These are phyloP conservation scores for Kodamaea nitidulidarum DNA, from an alignment of 805 yeast genomes.

Conservation along the genomic window DNA sequence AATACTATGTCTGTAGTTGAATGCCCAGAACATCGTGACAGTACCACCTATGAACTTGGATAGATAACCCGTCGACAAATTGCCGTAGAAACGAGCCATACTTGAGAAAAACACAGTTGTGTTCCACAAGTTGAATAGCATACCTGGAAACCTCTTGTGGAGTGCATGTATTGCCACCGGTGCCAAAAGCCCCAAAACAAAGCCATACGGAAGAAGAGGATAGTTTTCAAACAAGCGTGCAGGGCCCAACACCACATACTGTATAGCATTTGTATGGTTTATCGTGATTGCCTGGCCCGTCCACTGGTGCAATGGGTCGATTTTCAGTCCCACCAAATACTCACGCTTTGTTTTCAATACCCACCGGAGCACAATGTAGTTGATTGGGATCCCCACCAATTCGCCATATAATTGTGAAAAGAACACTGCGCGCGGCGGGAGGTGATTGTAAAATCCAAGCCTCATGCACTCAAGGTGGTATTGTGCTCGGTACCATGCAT, in stretches of 20 bases:
- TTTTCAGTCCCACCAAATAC: conserved; percentile 29
- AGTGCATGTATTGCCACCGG: conserved; percentile 33
- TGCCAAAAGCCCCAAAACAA: conserved; percentile 34
- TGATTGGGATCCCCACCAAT: conserved; percentile 49
- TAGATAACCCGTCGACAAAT: conserved; percentile 46
- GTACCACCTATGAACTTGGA: conserved; percentile 48
- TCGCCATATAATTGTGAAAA: conserved; percentile 51
- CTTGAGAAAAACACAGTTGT: conserved; percentile 47
- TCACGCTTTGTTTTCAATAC: conserved; percentile 37
- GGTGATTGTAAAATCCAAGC: conserved; percentile 50
- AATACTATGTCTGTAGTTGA: conserved; percentile 31
- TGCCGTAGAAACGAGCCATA: conserved; percentile 47
- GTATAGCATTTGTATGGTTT: conserved; percentile 47
- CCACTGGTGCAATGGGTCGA: conserved; percentile 50
- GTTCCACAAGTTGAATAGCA: conserved; percentile 37
- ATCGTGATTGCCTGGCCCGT: conserved; percentile 43
- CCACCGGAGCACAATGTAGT: conserved; percentile 48
- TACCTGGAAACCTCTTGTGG: conserved; percentile 24
- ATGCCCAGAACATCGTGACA: conserved; percentile 43
- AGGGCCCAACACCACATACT: conserved; percentile 50
- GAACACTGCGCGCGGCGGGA: conserved; percentile 50
- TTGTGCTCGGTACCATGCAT: conserved; percentile 46
- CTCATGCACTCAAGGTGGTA: conserved; percentile 36
- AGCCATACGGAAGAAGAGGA: conserved; percentile 43
- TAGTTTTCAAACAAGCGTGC: conserved; percentile 40